These are phyloP conservation scores for Eutypa lata DNA, from an alignment of 2,329 filamentous ascomycete species.

Conservation along the genomic window DNA sequence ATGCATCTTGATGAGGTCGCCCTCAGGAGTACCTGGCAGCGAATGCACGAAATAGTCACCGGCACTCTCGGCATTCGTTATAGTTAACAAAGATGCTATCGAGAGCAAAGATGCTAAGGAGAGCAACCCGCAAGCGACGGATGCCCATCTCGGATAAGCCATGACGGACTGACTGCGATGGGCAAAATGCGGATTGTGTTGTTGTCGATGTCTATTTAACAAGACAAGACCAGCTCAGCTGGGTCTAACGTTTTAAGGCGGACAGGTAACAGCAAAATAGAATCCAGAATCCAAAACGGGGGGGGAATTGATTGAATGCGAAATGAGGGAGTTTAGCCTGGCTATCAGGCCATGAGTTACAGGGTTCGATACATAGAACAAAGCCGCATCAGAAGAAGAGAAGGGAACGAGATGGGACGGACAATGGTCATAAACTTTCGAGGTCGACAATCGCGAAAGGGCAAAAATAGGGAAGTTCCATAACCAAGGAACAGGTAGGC, in stretches of 20 bases:
- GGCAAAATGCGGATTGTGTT: not conserved
- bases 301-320: too few species aligned
- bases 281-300: too few species aligned
- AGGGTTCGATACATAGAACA: not conserved
- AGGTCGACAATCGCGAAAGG: not conserved
- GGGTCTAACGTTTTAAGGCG: too few species aligned
- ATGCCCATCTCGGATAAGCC: conserved; percentile 9
- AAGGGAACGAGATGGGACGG: not conserved
- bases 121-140: conserved; percentile 28
- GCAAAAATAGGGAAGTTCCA: not conserved
- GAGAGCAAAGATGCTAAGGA: conserved; percentile 45
- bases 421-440: not conserved
- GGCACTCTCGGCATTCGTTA: conserved; percentile 48
- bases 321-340: too few species aligned
- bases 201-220: not conserved
- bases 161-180: conserved; percentile 10
- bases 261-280: too few species aligned
- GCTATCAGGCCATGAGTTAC: too few species aligned
- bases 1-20: conserved; percentile 89
- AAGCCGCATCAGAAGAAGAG: not conserved
- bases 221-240: not conserved
- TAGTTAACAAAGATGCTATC: conserved; percentile 38
- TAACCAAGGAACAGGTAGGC: not conserved
- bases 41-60: conserved; percentile 88
- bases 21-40: conserved; percentile 79